Evolutionary conservation across 257 asterid genomes (phyloP).

Genomic region (Solanum bulbocastanum): DNA sequence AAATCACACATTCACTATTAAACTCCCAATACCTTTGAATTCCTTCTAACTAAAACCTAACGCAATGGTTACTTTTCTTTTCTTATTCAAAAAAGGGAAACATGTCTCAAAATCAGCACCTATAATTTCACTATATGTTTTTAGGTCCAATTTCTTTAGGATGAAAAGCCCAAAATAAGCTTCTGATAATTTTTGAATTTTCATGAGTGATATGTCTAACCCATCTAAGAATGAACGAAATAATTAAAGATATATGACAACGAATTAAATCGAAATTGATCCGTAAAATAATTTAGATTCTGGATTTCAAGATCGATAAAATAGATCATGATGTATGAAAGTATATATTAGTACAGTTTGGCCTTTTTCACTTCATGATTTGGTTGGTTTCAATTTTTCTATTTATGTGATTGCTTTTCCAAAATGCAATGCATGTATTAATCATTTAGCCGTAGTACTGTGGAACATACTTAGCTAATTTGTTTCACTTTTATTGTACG

Average conservation of each 20-base stretch:
- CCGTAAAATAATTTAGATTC: too few relatives aligned
- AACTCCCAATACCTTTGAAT: too few relatives aligned
- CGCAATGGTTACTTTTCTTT: too few relatives aligned
- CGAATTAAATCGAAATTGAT: neutral
- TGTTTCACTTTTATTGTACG: neutral
- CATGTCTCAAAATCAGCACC: neutral
- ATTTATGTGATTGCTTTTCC: neutral
- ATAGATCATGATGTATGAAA: neutral
- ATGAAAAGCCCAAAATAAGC: neutral
- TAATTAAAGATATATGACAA: too few relatives aligned
- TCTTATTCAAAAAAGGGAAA: too few relatives aligned
- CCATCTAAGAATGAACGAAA: neutral
- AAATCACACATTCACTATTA: too few relatives aligned
- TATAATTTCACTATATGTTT: neutral
- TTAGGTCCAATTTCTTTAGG: neutral
- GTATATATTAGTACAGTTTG: neutral
- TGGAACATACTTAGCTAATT: neutral
- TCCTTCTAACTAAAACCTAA: too few relatives aligned
- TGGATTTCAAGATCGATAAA: neutral
- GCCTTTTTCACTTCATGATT: neutral
- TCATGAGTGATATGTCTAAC: too few relatives aligned
- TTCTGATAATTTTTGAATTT: too few relatives aligned
- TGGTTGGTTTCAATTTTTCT: neutral
- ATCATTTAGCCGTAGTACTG: neutral
- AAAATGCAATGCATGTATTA: neutral